These are phyloP conservation scores for Ophiocordyceps camponoti-leonardi DNA, from an alignment of 2,329 filamentous ascomycete genomes.

Conservation along the genomic window DNA sequence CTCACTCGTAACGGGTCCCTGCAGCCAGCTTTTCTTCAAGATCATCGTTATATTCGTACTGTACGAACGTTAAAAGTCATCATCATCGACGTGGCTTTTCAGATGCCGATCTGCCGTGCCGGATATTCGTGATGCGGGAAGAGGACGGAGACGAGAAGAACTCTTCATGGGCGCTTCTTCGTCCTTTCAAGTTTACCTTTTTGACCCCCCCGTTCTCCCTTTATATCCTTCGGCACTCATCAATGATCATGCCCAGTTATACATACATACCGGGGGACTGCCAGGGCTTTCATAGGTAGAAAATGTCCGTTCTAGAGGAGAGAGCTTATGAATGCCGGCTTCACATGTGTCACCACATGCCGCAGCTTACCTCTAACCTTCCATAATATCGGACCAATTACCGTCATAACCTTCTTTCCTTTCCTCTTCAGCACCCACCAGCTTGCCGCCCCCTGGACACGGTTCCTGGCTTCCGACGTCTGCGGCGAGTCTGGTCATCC, in stretches of 20 bases:
- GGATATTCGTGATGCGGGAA: neutral
- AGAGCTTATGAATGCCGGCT: too few species aligned
- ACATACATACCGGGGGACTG: neutral
- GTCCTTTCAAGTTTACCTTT: too few species aligned
- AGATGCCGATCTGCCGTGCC: neutral
- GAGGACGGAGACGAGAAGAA: neutral
- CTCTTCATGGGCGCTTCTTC: too few species aligned
- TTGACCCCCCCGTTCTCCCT: too few species aligned
- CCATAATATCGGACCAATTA: neutral
- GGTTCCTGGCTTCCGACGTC: conserved; percentile 19
- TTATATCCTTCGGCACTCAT: too few species aligned
- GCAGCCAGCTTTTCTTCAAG: neutral
- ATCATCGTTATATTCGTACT: neutral
- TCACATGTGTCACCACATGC: neutral
- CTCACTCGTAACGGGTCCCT: neutral
- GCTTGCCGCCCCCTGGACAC: conserved; percentile 4
- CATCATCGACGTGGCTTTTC: neutral
- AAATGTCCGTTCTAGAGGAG: too few species aligned
- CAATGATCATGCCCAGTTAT: neutral
- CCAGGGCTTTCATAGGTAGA: neutral
- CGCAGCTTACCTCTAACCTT: neutral
- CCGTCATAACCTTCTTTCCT: neutral
- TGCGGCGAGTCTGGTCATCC: conserved; percentile 16
- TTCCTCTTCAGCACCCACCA: neutral
- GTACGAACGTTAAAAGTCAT: neutral